These are phyloP conservation scores for Cladosporium colombiae DNA, from an alignment of 2,329 filamentous ascomycete species.

Conservation along the genomic window DNA sequence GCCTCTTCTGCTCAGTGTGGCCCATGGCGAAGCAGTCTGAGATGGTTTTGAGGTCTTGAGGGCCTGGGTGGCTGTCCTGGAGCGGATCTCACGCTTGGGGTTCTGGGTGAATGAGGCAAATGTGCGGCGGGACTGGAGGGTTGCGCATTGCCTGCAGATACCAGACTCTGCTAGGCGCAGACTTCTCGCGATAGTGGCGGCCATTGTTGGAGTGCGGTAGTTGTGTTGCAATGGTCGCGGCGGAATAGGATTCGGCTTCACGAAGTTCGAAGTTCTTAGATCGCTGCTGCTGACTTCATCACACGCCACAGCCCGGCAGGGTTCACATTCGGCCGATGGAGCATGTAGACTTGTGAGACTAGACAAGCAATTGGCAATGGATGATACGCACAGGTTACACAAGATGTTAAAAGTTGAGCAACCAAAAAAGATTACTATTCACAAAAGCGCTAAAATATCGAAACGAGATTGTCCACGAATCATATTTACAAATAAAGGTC, in stretches of 20 bases:
- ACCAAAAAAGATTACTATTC: neutral
- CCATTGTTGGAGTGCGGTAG: slow-evolving; percentile 16
- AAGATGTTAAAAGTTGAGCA: neutral
- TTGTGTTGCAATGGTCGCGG: slow-evolving; percentile 24
- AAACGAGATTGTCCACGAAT: neutral
- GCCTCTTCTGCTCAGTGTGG: slow-evolving; percentile 18
- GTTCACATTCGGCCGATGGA: neutral
- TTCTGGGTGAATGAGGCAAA: slow-evolving; percentile 25
- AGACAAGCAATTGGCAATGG: neutral
- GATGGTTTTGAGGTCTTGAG: slow-evolving; percentile 16
- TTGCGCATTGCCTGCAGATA: slow-evolving; percentile 32
- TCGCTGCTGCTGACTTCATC: slow-evolving; percentile 14
- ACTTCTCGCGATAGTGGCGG: slow-evolving; percentile 15
- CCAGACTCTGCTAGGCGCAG: slow-evolving; percentile 25
- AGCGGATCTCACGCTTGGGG: slow-evolving; percentile 31
- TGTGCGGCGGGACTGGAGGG: slow-evolving; percentile 23
- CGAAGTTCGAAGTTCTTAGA: slow-evolving; percentile 13
- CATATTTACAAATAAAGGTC: slow-evolving; percentile 16
- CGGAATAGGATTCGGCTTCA: slow-evolving; percentile 1
- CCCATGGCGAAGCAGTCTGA: slow-evolving; percentile 31
- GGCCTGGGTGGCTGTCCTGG: slow-evolving; percentile 24
- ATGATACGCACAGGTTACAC: neutral
- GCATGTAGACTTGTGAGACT: neutral
- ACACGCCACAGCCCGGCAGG: neutral
- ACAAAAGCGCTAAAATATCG: neutral